Base-by-base conservation (phyloP, 2,329 filamentous ascomycete genomes). In the Ascochyta koolunga region DNA sequence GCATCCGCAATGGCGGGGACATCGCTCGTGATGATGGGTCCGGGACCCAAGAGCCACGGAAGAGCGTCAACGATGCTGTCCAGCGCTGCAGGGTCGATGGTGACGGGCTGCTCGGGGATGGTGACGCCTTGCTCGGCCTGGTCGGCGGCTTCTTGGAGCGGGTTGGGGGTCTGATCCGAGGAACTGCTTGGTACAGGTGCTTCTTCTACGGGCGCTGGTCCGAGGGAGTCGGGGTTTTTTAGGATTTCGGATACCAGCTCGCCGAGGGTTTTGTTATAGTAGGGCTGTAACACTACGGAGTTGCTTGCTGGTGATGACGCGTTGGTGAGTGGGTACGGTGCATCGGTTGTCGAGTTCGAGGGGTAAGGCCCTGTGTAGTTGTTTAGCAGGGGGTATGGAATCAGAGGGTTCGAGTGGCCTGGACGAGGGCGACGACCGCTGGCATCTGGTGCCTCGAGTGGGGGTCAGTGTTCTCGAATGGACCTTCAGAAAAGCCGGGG, bases 191-290 rank as follows among this genome's bases (percentile, higher is more conserved):
- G 40, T 13, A 37, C 43, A 11, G 19, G 35, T 16, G 32, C 15
- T 1, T 38, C 43, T 1, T 15, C 29, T 5, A 31, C n/a, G 4
- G 40, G 40, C 3, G 24, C 5, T 1, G 40, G 16, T 2, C 22
- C 47, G 25, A 50, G 32, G 16, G 36, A 15, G 7, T 15, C 19
- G 1, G 44, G 39, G 29, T 44, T 11, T 1, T 24, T 38, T 8
- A 54, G 3, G 18, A 49, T 54, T 5, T 49, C 39, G 15, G 11
- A 18, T 4, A 54, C 35, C 5, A 54, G 44, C 51, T 54, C 45
- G 40, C 45, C 46, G 11, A 54, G 41, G 3, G 51, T 54, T 13
- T 54, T 45, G 15, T 54, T 46, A n/a, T 43, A 21, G 13, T 54
- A 54, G 2, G 51, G 51, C 5, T 37, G 46, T 5, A 54, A 7